Evolutionary conservation across 345 rosid genomes (phyloP).

Genomic region (Eucalyptus regnans): DNA sequence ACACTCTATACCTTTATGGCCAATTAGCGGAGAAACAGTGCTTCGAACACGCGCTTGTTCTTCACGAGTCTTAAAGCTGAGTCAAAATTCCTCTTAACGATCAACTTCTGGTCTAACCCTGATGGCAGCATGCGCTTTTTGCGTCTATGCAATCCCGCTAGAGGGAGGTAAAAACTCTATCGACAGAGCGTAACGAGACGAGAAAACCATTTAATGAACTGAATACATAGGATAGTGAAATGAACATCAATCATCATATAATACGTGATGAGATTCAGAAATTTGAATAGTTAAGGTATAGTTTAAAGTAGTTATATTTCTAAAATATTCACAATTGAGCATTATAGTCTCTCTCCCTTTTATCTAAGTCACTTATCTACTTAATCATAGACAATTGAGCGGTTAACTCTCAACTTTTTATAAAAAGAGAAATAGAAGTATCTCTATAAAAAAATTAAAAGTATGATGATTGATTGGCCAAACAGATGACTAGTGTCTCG

Average conservation of each 20-base stretch:
- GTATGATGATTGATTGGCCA: not conserved
- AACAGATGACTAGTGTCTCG: not conserved
- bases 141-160: not conserved
- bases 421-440: not conserved
- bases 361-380: not conserved
- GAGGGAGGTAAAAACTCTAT: not conserved
- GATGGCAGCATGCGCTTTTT: not conserved
- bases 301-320: fast-evolving
- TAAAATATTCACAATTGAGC: not conserved
- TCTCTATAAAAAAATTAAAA: not conserved
- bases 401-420: not conserved
- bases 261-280: fast-evolving
- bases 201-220: not conserved
- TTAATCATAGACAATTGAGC: not conserved
- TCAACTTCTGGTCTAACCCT: not conserved
- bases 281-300: not conserved
- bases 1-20: not conserved
- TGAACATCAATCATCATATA: not conserved
- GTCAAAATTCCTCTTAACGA: not conserved
- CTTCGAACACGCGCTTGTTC: not conserved
- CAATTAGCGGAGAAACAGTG: not conserved
- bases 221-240: fast-evolving
- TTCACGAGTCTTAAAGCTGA: not conserved
- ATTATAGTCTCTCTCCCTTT: not conserved
- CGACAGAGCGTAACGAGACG: fast-evolving